Conservation (phyloP, 2,329 filamentous ascomycete genomes). For the Penicillium sp. region DNA sequence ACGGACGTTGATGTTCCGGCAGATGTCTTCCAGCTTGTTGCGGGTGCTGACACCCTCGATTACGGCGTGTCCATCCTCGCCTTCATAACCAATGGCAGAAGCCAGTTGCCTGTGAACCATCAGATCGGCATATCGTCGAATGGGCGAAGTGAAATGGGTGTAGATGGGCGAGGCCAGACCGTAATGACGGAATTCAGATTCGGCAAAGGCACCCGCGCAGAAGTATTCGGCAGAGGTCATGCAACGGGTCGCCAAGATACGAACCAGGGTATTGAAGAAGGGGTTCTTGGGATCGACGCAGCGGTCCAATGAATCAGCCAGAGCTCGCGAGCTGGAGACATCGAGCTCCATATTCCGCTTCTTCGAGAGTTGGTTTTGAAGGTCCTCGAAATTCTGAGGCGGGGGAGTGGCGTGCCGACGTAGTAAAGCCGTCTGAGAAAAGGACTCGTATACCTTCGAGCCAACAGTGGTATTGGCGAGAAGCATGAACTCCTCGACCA, state of each 20-base stretch:
- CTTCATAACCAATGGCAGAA: constrained; percentile 85
- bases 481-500: constrained; percentile 99
- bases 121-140: constrained; percentile 95
- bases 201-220: constrained; percentile 86
- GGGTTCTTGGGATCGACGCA: constrained; percentile 79
- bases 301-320: constrained; percentile 84
- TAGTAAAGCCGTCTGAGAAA: constrained; percentile 91
- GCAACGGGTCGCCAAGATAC: constrained; percentile 95
- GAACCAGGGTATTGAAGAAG: constrained; percentile 97
- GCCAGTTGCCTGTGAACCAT: constrained; percentile 92
- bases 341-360: constrained; percentile 78
- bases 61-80: constrained; percentile 58
- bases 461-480: constrained; percentile 96
- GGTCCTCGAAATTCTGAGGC: constrained; percentile 93
- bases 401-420: constrained; percentile 89
- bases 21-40: constrained; percentile 84
- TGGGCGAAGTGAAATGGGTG: constrained; percentile 97
- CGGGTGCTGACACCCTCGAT: constrained; percentile 77
- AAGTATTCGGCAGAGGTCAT: constrained; percentile 99
- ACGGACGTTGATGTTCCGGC: constrained; percentile 96
- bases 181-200: constrained; percentile 95
- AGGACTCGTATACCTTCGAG: constrained; percentile 81
- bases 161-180: constrained; percentile 95
- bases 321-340: constrained; percentile 83
- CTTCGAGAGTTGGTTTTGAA: constrained; percentile 83